A percentile compares a stretch with the other conserved stretches of the same genome.
Evolutionary conservation across 2,329 filamentous ascomycete genomes (phyloP).

Genomic region (Gremmenia infestans): DNA sequence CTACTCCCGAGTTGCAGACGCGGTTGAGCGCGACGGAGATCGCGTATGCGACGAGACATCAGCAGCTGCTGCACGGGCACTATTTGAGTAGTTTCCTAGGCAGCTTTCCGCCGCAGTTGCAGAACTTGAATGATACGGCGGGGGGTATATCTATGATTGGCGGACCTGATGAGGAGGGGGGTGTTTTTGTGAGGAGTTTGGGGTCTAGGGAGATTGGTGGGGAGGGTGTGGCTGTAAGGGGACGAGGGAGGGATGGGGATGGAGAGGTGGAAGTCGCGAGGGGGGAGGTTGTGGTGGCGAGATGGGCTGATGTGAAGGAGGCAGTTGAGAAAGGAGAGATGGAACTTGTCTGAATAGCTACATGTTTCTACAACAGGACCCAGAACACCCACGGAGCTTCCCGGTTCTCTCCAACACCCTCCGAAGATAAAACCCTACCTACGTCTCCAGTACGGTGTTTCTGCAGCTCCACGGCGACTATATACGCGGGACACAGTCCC

Average conservation of each 20-base stretch:
- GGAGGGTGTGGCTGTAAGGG: slow-evolving; percentile 80
- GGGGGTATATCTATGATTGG: slow-evolving; percentile 93
- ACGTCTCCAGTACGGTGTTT: no score
- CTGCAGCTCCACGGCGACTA: no score
- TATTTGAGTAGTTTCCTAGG: slow-evolving; percentile 81
- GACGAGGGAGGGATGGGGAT: slow-evolving; percentile 62
- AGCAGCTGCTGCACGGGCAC: slow-evolving; percentile 77
- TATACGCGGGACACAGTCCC: no score
- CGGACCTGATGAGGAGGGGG: slow-evolving; percentile 72
- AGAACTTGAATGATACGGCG: slow-evolving; percentile 83
- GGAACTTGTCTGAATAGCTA: slow-evolving; percentile 29
- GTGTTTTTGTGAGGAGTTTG: slow-evolving; percentile 75
- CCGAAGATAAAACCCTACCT: no score
- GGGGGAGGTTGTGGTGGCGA: slow-evolving; percentile 27
- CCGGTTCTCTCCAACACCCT: no score
- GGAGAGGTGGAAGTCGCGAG: slow-evolving; percentile 46
- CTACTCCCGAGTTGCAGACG: slow-evolving; percentile 45
- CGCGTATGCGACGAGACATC: slow-evolving; percentile 79
- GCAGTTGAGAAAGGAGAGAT: slow-evolving; percentile 51
- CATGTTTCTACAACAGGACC: no score
- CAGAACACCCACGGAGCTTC: no score
- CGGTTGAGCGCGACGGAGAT: slow-evolving; percentile 74
- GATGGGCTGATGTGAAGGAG: slow-evolving; percentile 25
- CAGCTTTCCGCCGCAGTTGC: slow-evolving; percentile 72
- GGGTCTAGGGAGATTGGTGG: slow-evolving; percentile 55